These are phyloP conservation scores for Trebouxia sp. DNA, from an alignment of 139 green algal species.

Conservation along the genomic window DNA sequence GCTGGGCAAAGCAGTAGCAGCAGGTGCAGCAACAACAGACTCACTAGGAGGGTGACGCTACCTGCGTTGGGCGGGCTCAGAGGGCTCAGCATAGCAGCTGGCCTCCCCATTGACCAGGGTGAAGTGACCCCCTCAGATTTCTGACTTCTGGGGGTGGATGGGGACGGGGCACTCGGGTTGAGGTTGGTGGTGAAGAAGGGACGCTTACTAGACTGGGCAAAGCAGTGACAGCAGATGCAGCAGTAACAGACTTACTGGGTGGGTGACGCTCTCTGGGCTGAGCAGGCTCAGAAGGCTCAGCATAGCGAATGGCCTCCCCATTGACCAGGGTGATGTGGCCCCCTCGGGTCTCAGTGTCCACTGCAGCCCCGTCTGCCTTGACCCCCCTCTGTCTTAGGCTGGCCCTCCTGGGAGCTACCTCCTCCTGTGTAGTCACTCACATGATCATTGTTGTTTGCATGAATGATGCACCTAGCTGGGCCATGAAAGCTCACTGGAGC, in stretches of 20 bases:
- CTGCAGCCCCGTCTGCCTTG: conserved; percentile 25
- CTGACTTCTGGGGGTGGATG: too few relatives aligned
- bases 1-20: neutral
- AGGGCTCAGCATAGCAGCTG: conserved; percentile 22
- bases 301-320: conserved; percentile 36
- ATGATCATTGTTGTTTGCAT: too few relatives aligned
- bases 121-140: conserved; percentile 27
- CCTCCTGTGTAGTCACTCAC: conserved; percentile 36
- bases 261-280: conserved; percentile 39
- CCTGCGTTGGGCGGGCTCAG: conserved; percentile 16
- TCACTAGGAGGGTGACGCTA: conserved; percentile 36
- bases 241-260: neutral
- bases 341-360: conserved; percentile 32
- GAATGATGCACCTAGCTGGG: too few relatives aligned
- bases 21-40: neutral
- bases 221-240: neutral
- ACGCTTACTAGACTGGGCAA: neutral
- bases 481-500: too few relatives aligned
- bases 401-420: conserved; percentile 35
- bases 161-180: too few relatives aligned
- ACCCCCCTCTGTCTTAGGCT: conserved; percentile 47
- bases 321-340: conserved; percentile 39
- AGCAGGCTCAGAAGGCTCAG: conserved; percentile 11
- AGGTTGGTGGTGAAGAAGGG: too few relatives aligned
- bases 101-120: conserved; percentile 43